phyloP scores from a whole-genome alignment of 805 yeast genomes.

The Ogataea polymorpha region DNA sequence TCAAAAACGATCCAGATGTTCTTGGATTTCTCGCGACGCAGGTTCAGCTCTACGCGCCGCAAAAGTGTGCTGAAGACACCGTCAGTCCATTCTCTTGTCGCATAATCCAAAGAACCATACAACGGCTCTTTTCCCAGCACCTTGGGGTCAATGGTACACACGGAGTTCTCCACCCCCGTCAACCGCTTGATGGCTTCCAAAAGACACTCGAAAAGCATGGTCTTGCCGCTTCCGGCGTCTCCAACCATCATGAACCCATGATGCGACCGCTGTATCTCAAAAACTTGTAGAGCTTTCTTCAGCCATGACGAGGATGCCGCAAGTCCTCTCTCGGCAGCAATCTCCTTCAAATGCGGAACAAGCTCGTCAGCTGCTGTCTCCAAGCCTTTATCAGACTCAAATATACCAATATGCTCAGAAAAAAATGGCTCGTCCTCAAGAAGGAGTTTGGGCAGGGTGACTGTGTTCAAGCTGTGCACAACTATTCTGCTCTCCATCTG shows the following conservation, averaged over 20 bases:
- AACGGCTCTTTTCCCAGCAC: constrained; percentile 62
- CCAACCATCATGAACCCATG: constrained; percentile 87
- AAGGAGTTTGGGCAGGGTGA: constrained; percentile 66
- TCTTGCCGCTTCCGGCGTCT: constrained; percentile 69
- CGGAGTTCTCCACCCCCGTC: constrained; percentile 34
- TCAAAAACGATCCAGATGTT: constrained; percentile 81
- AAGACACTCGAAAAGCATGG: constrained; percentile 49
- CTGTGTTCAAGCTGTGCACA: constrained; percentile 52
- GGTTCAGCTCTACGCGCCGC: constrained; percentile 52
- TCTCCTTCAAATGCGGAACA: constrained; percentile 21
- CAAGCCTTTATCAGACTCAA: constrained; percentile 19
- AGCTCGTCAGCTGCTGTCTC: constrained; percentile 25
- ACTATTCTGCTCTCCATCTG: constrained; percentile 36
- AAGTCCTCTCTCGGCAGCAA: constrained; percentile 35
- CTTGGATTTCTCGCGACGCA: constrained; percentile 55
- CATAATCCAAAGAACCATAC: constrained; percentile 67
- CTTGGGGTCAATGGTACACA: constrained; percentile 67
- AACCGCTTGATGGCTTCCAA: constrained; percentile 40
- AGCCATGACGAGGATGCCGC: constrained; percentile 42
- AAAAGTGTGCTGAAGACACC: constrained; percentile 73
- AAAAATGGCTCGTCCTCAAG: constrained; percentile 48
- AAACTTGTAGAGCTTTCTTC: constrained; percentile 57
- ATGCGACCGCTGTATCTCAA: constrained; percentile 56
- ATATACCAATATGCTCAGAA: constrained; percentile 21
- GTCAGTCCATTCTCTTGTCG: constrained; percentile 90